Evolutionary conservation across 2,329 filamentous ascomycete species (phyloP).

Genomic region (Clonostachys chloroleuca): DNA sequence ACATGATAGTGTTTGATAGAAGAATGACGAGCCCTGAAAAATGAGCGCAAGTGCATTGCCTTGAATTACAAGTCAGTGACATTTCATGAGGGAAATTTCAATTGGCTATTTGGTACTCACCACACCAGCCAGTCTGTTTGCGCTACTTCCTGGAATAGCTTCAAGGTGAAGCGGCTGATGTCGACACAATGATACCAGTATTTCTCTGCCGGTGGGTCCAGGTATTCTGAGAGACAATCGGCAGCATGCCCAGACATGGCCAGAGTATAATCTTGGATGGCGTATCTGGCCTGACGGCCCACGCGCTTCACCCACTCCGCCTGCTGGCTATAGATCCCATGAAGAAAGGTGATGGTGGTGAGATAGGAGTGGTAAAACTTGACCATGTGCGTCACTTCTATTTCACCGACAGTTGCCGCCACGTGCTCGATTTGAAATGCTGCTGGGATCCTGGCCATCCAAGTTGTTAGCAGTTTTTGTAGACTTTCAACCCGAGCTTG

Average conservation of each 20-base stretch:
- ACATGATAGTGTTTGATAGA: constrained; percentile 21
- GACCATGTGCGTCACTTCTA: constrained; percentile 22
- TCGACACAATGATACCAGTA: constrained; percentile 25
- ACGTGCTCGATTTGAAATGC: constrained; percentile 26
- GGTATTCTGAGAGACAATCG: constrained; percentile 1
- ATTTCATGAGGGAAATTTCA: constrained; percentile 2
- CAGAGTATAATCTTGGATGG: constrained; percentile 12
- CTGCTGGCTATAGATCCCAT: constrained; percentile 30
- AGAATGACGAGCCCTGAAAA: constrained; percentile 25
- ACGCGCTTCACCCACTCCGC: constrained; percentile 29
- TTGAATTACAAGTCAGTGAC: not conserved
- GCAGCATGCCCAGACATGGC: not conserved
- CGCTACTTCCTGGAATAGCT: constrained; percentile 17
- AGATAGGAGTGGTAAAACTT: constrained; percentile 30
- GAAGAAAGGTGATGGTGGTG: constrained; percentile 24
- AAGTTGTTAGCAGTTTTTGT: constrained; percentile 25
- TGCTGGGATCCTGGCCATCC: constrained; percentile 24
- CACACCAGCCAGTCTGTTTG: constrained; percentile 24
- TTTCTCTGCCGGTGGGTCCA: constrained; percentile 12
- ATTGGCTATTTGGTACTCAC: constrained; percentile 7
- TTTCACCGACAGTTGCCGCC: constrained; percentile 1
- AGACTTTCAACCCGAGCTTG: constrained; percentile 17
- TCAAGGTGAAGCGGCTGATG: constrained; percentile 24
- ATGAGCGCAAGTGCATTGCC: constrained; percentile 10
- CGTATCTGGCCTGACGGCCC: constrained; percentile 14